phyloP scores from a whole-genome alignment of 345 rosid species.

The Rhodamnia rubescens region DNA sequence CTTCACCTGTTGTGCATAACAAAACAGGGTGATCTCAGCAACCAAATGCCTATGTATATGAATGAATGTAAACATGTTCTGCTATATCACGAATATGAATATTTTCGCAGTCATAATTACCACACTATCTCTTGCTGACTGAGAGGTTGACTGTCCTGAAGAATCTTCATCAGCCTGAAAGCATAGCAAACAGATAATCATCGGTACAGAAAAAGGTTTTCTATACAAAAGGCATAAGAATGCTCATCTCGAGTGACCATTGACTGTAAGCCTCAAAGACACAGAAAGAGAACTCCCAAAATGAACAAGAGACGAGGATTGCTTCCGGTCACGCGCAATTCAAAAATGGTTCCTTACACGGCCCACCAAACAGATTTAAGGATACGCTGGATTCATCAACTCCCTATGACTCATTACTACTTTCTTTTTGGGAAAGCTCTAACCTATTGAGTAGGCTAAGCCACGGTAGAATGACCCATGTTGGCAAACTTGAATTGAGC shows the following conservation, averaged over 20 bases:
- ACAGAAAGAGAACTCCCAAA: not conserved
- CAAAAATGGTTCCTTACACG: not conserved
- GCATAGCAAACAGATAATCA: not conserved
- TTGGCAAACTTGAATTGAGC: not conserved
- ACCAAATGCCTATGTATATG: not conserved
- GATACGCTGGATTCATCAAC: not conserved
- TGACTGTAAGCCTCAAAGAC: not conserved
- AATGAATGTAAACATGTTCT: not conserved
- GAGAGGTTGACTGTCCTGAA: slow-evolving; percentile 45
- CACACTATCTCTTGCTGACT: slow-evolving; percentile 19
- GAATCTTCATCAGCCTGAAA: slow-evolving; percentile 49
- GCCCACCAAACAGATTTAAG: not conserved
- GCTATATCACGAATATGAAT: not conserved
- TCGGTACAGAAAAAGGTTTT: not conserved
- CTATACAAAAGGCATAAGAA: not conserved
- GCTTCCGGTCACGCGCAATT: not conserved
- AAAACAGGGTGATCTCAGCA: not conserved
- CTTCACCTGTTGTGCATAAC: slow-evolving; percentile 17
- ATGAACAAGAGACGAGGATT: not conserved
- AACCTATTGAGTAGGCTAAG: not conserved
- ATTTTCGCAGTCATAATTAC: not conserved
- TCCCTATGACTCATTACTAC: not conserved
- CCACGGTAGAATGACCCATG: not conserved
- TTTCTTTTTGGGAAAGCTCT: not conserved
- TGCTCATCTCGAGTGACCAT: not conserved